Evolutionary conservation across 2,329 filamentous ascomycete species (phyloP).

Genomic region (Alternaria triticina): DNA sequence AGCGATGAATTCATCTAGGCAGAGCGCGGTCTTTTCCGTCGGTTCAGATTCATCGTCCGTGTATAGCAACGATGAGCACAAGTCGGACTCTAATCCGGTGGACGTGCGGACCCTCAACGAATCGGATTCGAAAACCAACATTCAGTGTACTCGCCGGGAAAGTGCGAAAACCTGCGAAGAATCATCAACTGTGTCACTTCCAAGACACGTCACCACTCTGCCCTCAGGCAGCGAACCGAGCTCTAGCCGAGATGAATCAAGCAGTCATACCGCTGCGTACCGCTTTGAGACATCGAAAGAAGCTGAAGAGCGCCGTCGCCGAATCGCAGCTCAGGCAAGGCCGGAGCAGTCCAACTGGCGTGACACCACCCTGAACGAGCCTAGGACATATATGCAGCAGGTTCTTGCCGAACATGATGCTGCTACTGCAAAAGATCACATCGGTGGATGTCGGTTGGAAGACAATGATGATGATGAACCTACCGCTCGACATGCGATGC

Average conservation of each 20-base stretch:
- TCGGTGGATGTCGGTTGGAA: not conserved
- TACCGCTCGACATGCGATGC: not conserved
- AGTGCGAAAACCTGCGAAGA: not conserved
- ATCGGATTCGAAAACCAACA: not conserved
- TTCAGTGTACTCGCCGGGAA: not conserved
- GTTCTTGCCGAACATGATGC: not conserved
- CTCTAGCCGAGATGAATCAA: no score
- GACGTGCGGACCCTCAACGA: not conserved
- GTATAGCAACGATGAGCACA: not conserved
- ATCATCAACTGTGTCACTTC: not conserved
- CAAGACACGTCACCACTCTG: not conserved
- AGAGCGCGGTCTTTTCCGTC: not conserved
- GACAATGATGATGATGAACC: not conserved
- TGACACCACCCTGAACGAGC: not conserved
- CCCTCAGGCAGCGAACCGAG: not conserved
- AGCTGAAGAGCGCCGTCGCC: not conserved
- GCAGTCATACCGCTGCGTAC: not conserved
- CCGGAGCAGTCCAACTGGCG: not conserved
- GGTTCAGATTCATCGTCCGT: not conserved
- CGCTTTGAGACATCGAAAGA: not conserved
- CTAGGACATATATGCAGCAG: not conserved
- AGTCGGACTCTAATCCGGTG: not conserved
- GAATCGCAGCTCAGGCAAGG: not conserved
- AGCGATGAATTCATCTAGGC: not conserved
- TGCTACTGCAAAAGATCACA: not conserved